Evolutionary conservation across 2,329 filamentous ascomycete genomes (phyloP), one percentile per base, ranked within the genome.

Genomic region (Orbilia blumenaviensis): DNA sequence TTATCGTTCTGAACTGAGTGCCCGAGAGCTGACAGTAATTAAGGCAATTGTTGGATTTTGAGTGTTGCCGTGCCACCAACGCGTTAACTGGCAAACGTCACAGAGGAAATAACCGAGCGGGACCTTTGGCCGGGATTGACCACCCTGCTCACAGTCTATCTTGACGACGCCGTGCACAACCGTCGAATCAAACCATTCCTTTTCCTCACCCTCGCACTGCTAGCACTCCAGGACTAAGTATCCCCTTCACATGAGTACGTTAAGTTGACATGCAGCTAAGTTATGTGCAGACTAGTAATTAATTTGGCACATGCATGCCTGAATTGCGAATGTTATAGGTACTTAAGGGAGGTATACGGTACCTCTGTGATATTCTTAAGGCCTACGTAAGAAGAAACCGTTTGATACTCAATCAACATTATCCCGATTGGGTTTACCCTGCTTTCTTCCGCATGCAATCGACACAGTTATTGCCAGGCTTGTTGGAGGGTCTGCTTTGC

Each of bases 101-200:
- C 29, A 16, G 25, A 38, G 52, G 52, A 18, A 56, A 8, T 56
- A 56, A 38, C 52, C 52, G 52, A 56, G 32, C 52, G 18, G 52
- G 23, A 56, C 29, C 52, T 25, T 38, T 56, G 52, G 52, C 52
- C 52, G 52, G 41, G 36, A 61, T 44, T 42, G 46, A 69, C 66
- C 66, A 69, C 66, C 44, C 48, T 62, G 25, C 52, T 32, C 18
- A 32, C 52, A 56, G 41, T 50, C 44, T 64, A 48, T 64, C 38
- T 60, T 38, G 23, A 63, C 66, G 25, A 71, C 66, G 58, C 66
- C 58, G 56, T 71, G 56, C 66, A 46, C 66, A 71, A 42, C 66
- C 66, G 56, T 71, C 46, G 12, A 56, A 25, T 23, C 36, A 46
- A 38, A 46, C 14, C 38, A 56, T 56, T 14, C 8, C 32, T 32